These are phyloP conservation scores for Stereum hirsutum DNA, from an alignment of 1,284 basidiomycete species.

Conservation along the genomic window DNA sequence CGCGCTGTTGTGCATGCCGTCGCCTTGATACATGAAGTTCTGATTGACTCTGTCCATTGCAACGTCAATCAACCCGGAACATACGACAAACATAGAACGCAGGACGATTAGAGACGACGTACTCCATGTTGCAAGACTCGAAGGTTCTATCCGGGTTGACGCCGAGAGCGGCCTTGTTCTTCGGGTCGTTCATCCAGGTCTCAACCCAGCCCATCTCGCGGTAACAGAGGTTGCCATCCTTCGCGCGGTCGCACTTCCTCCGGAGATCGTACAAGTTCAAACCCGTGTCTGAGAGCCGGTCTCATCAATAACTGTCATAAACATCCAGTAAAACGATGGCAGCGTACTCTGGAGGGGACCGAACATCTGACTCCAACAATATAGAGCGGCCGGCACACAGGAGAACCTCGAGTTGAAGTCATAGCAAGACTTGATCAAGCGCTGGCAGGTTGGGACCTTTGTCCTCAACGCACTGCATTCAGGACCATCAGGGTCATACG, in stretches of 20 bases:
- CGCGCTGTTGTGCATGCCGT: constrained; percentile 74
- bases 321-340: not conserved
- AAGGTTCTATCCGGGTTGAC: constrained; percentile 54
- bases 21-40: constrained; percentile 65
- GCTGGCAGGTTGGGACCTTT: constrained; percentile 67
- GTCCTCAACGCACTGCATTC: constrained; percentile 54
- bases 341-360: constrained; percentile 52
- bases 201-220: constrained; percentile 75
- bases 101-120: no score
- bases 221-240: constrained; percentile 70
- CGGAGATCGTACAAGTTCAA: constrained; percentile 83
- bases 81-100: no score
- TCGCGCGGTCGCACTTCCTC: constrained; percentile 57
- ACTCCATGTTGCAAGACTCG: constrained; percentile 46
- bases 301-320: not conserved
- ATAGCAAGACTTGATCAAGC: constrained; percentile 59
- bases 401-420: constrained; percentile 43
- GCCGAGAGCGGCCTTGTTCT: constrained; percentile 69
- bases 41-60: no score
- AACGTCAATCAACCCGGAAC: no score
- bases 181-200: constrained; percentile 65
- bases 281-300: constrained; percentile 38
- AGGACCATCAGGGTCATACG: constrained; percentile 63
- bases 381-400: constrained; percentile 53
- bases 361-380: constrained; percentile 53